Evolutionary conservation across 2,329 filamentous ascomycete species (phyloP).

Genomic region (Xylariaceae sp.): DNA sequence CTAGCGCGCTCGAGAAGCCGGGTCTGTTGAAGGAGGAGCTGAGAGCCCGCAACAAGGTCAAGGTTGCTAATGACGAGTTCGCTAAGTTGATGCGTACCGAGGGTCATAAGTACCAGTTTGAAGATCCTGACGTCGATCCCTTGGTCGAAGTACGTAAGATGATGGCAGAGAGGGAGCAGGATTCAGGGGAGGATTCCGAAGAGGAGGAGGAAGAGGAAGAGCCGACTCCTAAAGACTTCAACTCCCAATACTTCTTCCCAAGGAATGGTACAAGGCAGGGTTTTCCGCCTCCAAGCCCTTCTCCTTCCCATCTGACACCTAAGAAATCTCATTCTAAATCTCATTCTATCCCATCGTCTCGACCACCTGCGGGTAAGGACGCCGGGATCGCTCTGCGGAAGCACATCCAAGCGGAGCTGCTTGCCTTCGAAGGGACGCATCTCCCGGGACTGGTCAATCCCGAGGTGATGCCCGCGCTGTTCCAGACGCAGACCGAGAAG

Average conservation of each 20-base stretch:
- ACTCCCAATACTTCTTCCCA: too few relatives aligned
- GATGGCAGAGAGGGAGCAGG: neutral
- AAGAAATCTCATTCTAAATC: too few relatives aligned
- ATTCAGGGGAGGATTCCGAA: neutral
- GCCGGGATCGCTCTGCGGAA: slow-evolving; percentile 12
- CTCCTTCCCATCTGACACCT: too few relatives aligned
- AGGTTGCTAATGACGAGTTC: slow-evolving; percentile 24
- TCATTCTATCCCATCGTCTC: too few relatives aligned
- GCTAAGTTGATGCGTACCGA: slow-evolving; percentile 26
- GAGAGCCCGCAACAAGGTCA: slow-evolving; percentile 29
- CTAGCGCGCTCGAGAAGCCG: slow-evolving; percentile 26
- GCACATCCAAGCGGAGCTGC: slow-evolving; percentile 29
- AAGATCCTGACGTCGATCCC: slow-evolving; percentile 24
- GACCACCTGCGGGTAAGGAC: neutral
- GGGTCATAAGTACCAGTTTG: slow-evolving; percentile 31
- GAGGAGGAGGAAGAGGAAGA: too few relatives aligned
- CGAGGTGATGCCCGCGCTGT: slow-evolving; percentile 31
- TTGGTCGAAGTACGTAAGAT: slow-evolving; percentile 1
- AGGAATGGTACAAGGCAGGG: too few relatives aligned
- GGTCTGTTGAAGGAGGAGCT: slow-evolving; percentile 22
- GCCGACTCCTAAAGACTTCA: too few relatives aligned
- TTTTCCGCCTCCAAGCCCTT: too few relatives aligned
- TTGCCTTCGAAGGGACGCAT: slow-evolving; percentile 29
- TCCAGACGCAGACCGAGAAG: slow-evolving; percentile 31
- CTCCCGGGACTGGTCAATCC: slow-evolving; percentile 36